phyloP scores from a whole-genome alignment of 2,329 filamentous ascomycete species.

The Colletotrichum sp. region DNA sequence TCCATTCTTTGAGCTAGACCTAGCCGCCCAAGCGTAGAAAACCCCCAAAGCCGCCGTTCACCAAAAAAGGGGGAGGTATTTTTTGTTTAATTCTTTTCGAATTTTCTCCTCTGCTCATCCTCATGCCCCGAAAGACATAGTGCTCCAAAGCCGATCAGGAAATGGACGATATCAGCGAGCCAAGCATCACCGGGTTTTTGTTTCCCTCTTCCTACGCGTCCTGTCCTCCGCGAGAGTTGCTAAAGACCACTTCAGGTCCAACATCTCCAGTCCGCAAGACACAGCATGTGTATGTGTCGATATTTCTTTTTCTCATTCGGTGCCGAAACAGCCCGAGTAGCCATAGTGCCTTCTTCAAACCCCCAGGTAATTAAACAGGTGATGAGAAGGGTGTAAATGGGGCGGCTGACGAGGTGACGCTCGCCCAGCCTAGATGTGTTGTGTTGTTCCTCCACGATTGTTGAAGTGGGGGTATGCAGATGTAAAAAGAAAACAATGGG shows the following conservation, averaged over 20 bases:
- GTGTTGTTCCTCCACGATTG: constrained; percentile 12
- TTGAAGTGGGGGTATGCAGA: constrained; percentile 21
- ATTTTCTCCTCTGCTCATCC: constrained; percentile 7
- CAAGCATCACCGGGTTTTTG: background rate
- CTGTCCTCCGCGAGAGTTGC: constrained; percentile 7
- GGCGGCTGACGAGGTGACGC: constrained; percentile 9
- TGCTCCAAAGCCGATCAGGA: constrained; percentile 12
- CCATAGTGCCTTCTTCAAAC: background rate
- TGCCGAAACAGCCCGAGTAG: background rate
- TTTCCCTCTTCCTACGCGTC: background rate
- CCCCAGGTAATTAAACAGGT: constrained; percentile 12
- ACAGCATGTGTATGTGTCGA: background rate
- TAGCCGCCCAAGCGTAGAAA: constrained; percentile 17
- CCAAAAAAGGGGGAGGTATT: background rate
- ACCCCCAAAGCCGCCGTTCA: constrained; percentile 14
- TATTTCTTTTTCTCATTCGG: background rate
- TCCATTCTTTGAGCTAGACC: constrained; percentile 21
- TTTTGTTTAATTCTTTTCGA: background rate
- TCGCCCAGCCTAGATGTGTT: constrained; percentile 4
- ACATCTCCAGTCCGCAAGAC: background rate
- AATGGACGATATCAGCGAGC: constrained; percentile 17
- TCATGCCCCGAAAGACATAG: constrained; percentile 16
- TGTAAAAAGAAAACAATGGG: constrained; percentile 2
- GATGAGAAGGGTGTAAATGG: constrained; percentile 8
- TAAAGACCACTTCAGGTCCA: background rate